Base-by-base conservation (phyloP, 345 rosid genomes). In the Boechera divaricarpa region DNA sequence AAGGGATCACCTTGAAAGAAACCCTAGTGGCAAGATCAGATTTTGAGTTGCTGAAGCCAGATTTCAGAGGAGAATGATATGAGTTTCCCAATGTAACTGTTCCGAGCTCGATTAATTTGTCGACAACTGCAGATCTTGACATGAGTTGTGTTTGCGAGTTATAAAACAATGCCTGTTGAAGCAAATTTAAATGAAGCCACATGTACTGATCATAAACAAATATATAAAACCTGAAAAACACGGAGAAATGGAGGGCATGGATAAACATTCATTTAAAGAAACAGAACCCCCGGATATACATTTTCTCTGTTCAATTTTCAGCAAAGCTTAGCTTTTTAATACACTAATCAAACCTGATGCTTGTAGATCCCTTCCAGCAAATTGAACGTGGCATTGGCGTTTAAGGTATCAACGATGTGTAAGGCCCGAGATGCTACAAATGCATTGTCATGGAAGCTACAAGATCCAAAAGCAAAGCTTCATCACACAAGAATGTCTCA, bases 361-460 rank as follows among this genome's bases (percentile, higher is more conserved):
- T 80, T 44, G 55, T 88, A 92, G 87, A 94, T 87, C 77, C 70
- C 59, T 67, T 89, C 97, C 78, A 92, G 69, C 65, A 94, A 77
- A 10, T 41, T 72, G 70, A 92, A 92, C 4, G 98, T 90, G 15
- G 85, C 87, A 42, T 85, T 84, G 56, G 86, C 39, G 77, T 88
- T 83, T 33, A 88, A 38, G 31, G 33, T 5, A 67, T 88, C 80
- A 11, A 85, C 93, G 24, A 94, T 85, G 77, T 94, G 93, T 79
- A 94, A 76, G 7, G 93, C 97, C 10, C 93, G 95, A 70, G 93
- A 92, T 36, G 89, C 76, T 11, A 82, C 89, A 66, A 60, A 94
- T 2, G 98, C 97, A 75, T 89, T 87, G 80, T 94, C 98, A 51
- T 94, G 98, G 83, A 87, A 92, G 33, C 98, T 94, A 87, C 87